These are phyloP conservation scores for Chlorella sp. DNA, from an alignment of 139 green algal species.

Conservation along the genomic window DNA sequence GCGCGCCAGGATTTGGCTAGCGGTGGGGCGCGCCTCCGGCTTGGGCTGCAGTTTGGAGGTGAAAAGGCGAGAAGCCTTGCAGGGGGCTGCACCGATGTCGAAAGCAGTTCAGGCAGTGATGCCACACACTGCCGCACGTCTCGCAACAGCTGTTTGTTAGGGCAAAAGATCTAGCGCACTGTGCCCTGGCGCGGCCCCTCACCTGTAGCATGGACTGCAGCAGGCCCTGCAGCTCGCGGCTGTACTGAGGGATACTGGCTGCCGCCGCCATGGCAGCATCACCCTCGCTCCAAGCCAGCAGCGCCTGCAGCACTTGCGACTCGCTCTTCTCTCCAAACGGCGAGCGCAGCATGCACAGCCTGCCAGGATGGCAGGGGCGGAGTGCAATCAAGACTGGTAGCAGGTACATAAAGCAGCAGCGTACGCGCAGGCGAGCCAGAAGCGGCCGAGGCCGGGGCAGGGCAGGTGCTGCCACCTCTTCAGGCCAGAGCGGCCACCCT, in stretches of 20 bases:
- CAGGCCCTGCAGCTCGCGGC: neutral
- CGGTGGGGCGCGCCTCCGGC: neutral
- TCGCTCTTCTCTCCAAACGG: neutral
- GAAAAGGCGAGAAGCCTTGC: too few relatives aligned
- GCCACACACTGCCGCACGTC: too few relatives aligned
- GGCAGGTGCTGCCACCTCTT: too few relatives aligned
- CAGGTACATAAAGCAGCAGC: too few relatives aligned
- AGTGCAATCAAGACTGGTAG: too few relatives aligned
- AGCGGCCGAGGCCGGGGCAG: too few relatives aligned
- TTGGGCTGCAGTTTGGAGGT: neutral
- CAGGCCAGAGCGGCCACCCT: too few relatives aligned
- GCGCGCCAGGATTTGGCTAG: neutral
- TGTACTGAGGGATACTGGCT: neutral
- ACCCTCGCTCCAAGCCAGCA: neutral
- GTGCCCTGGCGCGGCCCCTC: too few relatives aligned
- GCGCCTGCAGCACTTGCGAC: neutral
- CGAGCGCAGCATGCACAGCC: conserved; percentile 10
- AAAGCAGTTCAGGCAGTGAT: neutral
- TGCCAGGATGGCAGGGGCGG: too few relatives aligned
- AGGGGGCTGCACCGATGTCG: neutral
- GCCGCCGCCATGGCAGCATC: neutral
- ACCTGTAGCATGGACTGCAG: neutral
- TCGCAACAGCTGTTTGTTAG: too few relatives aligned
- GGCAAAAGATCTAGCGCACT: too few relatives aligned
- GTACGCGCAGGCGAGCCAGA: too few relatives aligned